Evolutionary conservation across 2,329 filamentous ascomycete genomes (phyloP), one percentile per base, ranked within the genome.

Genomic region (Anisogramma anomala): DNA sequence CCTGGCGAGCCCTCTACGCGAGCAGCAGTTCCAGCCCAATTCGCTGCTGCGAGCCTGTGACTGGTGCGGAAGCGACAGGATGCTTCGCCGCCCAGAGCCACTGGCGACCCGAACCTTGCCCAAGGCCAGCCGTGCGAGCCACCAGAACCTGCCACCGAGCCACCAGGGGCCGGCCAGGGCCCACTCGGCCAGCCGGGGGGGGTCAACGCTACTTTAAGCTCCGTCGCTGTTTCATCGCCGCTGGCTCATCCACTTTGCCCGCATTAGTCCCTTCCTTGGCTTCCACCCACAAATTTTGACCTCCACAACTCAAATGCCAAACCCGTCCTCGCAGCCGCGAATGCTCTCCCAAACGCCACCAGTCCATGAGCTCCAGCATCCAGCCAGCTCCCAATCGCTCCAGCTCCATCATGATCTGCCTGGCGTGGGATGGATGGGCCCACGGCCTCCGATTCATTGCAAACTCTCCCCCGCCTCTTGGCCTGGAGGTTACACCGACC

Each of bases 141-240:
- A 27, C 32, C 10, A 27, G 9, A 13, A 27, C 25, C 25, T 9
- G 35, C 23, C 35, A 7, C 17, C 19, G 14, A 27, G 26, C 26
- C 26, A 27, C 26, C 26, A 27, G 26, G 26, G 26, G 26, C 7
- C 26, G 26, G 26, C 36, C 39, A 42, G 43, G 39, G n/a, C 39
- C 44, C 44, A 41, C 31, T 41, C 41, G 36, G 25, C 36, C 30
- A 39, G 45, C 41, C 41, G 45, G 30, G 41, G 45, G 45, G 30
- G 41, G 45, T 41, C 30, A 42, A 38, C 45, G 34, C 41, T 47
- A 44, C 45, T 43, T 47, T 44, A 39, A 47, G 45, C 45, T 47
- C 41, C 45, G 38, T 47, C 45, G 45, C 33, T 44, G 45, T 47
- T 47, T 47, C 45, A 47, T 47, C 41, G 39, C 44, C 41, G 45